phyloP scores from a whole-genome alignment of 1,284 basidiomycete species.

The Ceratobasidium sp. region DNA sequence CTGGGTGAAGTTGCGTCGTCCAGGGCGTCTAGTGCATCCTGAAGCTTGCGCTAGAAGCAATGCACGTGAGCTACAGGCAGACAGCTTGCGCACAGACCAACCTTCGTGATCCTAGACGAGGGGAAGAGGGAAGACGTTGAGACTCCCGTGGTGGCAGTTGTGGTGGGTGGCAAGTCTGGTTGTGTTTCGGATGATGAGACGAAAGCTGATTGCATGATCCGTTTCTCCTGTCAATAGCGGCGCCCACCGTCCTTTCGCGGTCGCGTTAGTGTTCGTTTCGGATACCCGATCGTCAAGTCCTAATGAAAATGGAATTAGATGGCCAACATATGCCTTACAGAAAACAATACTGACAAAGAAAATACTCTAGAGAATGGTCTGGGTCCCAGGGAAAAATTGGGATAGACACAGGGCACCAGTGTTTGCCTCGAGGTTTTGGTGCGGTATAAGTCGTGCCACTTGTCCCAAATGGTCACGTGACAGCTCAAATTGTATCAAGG shows the following conservation, averaged over 20 bases:
- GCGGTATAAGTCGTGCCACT: neutral
- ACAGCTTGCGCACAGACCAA: neutral
- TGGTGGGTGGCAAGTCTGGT: conserved; percentile 3
- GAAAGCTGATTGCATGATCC: conserved; percentile 25
- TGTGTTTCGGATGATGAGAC: conserved; percentile 18
- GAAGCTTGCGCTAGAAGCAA: conserved; percentile 43
- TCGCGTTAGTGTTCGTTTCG: neutral
- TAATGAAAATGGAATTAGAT: conserved; percentile 3
- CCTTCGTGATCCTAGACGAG: conserved; percentile 38
- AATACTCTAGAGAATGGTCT: neutral
- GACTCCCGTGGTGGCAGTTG: conserved; percentile 29
- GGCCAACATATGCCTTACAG: neutral
- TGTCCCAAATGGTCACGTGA: neutral
- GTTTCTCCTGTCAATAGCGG: neutral
- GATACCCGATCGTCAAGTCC: neutral
- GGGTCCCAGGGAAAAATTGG: neutral
- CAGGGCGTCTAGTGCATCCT: conserved; percentile 44
- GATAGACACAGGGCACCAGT: conserved; percentile 9
- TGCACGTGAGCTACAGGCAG: neutral
- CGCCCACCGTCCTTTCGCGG: conserved; percentile 1
- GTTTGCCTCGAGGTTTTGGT: conserved; percentile 20
- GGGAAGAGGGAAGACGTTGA: conserved; percentile 21
- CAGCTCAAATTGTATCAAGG: too few relatives aligned
- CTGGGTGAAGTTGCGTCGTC: conserved; percentile 41
- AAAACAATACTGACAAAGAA: conserved; percentile 4